Evolutionary conservation across 2,329 filamentous ascomycete genomes (phyloP), one percentile per base, ranked within the genome.

Genomic region (Penicillium hordei): DNA sequence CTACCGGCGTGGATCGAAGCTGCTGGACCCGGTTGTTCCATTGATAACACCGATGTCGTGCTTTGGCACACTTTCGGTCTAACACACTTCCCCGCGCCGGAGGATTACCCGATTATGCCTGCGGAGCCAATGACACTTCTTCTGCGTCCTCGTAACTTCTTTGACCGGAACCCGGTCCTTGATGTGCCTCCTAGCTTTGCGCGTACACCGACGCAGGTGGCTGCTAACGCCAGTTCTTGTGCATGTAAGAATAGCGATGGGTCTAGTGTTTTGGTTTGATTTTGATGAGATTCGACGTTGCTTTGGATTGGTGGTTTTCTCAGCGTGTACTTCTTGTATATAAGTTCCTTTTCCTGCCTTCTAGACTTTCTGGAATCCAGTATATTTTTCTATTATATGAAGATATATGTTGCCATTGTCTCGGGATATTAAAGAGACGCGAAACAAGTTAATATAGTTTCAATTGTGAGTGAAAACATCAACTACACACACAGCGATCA

Each of bases 41-140:
- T 96, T 64, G 89, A 89, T 55, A 89, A 96, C 79, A 90, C 87
- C 0, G 90, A 97, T 71, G 78, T 96, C 31, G 92, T 97, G 1
- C 83, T 96, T 17, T 97, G 92, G 92, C 92, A 96, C 77, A 96
- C 91, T 0, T 97, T 96, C 69, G 93, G 93, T 36, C 81, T 96
- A 36, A 93, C 89, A 0, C 93, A 96, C 72, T 93, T 96, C 79
- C 92, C 93, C 0, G 80, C 89, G 0, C 91, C 92, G 0, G 93
- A 97, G 72, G 93, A 96, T 75, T 96, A 91, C 79, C 93, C 93
- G 31, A 82, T 96, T 66, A 96, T 96, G 92, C 91, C 91, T 0
- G 89, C 85, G 0, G 89, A 93, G 79, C 89, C 90, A 0, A 93
- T 96, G 83, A 90, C 86, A 1, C 78, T 96, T 65, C 81, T 95